A percentile compares a stretch with the other conserved stretches of the same genome.
Conservation (phyloP, 495 filamentous ascomycete genomes). For the Neurospora sp. region DNA sequence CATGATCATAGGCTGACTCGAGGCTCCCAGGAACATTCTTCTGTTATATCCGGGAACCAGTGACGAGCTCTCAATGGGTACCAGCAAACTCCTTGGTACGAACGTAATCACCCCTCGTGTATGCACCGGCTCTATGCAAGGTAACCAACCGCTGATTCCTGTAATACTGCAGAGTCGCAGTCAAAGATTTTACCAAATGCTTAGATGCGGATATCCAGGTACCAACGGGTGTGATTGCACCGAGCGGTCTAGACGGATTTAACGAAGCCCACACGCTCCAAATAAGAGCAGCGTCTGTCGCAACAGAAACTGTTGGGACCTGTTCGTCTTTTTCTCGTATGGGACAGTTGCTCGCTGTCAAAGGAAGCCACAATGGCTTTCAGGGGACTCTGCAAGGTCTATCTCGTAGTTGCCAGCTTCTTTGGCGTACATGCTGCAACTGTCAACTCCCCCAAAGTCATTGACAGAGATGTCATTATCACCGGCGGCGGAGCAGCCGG, state of each 20-base stretch:
- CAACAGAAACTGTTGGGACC: not conserved
- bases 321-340: not conserved
- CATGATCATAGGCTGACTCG: not conserved
- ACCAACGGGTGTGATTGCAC: not conserved
- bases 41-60: not conserved
- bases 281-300: not conserved
- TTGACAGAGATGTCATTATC: slow-evolving; percentile 24
- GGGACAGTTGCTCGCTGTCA: not conserved
- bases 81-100: accelerated
- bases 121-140: not conserved
- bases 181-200: no score
- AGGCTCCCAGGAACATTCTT: not conserved
- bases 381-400: not conserved
- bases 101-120: not conserved
- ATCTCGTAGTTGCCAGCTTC: not conserved
- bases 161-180: not conserved
- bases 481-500: slow-evolving; percentile 38
- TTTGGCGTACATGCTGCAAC: not conserved
- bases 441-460: not conserved
- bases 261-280: not conserved
- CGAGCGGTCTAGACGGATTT: not conserved
- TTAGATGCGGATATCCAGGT: not conserved
- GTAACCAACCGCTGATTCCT: not conserved
- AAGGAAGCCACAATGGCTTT: not conserved
- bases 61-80: not conserved